These are phyloP conservation scores for Aspergillus bertholletiae DNA, from an alignment of 495 filamentous ascomycete genomes.

Conservation along the genomic window DNA sequence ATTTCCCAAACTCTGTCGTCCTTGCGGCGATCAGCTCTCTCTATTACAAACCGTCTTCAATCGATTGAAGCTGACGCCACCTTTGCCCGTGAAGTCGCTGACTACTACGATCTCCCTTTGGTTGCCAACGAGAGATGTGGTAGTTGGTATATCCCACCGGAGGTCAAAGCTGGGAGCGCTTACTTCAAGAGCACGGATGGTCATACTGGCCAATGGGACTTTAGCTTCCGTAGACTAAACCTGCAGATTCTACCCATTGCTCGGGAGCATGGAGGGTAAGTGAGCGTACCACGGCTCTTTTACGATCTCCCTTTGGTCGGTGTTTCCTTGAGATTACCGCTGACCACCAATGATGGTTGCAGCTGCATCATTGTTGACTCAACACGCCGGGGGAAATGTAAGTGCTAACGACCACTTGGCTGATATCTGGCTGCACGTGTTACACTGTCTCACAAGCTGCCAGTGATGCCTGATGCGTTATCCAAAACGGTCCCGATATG, in stretches of 20 bases:
- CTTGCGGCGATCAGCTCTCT: slow-evolving; percentile 71
- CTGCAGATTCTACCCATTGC: slow-evolving; percentile 65
- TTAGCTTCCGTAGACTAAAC: slow-evolving; percentile 81
- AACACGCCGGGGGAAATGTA: slow-evolving; percentile 86
- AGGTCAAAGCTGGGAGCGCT: slow-evolving; percentile 61
- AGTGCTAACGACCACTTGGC: slow-evolving; percentile 16
- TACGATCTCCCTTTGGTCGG: not conserved
- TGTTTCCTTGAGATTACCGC: not conserved
- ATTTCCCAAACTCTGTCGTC: slow-evolving; percentile 46
- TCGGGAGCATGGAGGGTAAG: slow-evolving; percentile 63
- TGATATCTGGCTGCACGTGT: slow-evolving; percentile 8
- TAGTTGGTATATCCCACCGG: slow-evolving; percentile 86
- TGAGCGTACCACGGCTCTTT: slow-evolving; percentile 12
- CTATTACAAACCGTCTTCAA: slow-evolving; percentile 71
- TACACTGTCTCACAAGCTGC: slow-evolving; percentile 14
- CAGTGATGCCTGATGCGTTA: slow-evolving; percentile 87
- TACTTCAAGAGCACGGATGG: slow-evolving; percentile 99
- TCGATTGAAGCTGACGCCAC: slow-evolving; percentile 66
- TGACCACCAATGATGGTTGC: slow-evolving; percentile 12
- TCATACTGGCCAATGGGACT: slow-evolving; percentile 84
- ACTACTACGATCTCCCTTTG: slow-evolving; percentile 63
- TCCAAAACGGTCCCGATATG: slow-evolving; percentile 93
- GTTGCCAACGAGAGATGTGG: slow-evolving; percentile 92
- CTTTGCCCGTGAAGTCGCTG: slow-evolving; percentile 58
- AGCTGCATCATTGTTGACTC: slow-evolving; percentile 93